Conservation (phyloP, 768 basidiomycete species). For the Macrolepiota albuminosa region DNA sequence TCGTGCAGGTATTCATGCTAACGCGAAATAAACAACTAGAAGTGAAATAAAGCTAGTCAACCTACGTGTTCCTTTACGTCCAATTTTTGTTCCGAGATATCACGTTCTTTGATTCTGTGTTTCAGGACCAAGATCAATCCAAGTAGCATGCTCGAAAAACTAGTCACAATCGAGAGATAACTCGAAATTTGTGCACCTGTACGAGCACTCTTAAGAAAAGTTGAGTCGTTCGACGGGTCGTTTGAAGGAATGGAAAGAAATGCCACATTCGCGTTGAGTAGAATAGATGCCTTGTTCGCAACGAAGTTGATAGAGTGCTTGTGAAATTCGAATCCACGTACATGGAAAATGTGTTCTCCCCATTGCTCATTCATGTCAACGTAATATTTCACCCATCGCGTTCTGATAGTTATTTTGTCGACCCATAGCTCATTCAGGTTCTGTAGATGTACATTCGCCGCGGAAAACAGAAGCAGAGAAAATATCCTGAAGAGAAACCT, state of each 20-base stretch:
- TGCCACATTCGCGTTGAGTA: conserved; percentile 44
- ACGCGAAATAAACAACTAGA: neutral
- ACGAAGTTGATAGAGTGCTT: conserved; percentile 24
- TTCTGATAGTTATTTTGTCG: conserved; percentile 20
- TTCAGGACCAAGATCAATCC: conserved; percentile 40
- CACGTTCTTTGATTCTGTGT: conserved; percentile 24
- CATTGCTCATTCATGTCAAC: conserved; percentile 33
- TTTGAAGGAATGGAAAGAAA: conserved; percentile 40
- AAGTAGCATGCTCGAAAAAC: conserved; percentile 37
- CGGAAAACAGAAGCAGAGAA: conserved; percentile 39
- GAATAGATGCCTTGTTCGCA: conserved; percentile 36
- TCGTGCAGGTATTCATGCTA: neutral
- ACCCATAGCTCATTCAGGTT: conserved; percentile 42
- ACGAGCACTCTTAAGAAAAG: conserved; percentile 9
- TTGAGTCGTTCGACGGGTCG: conserved; percentile 27
- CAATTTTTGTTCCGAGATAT: conserved; percentile 5
- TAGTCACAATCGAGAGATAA: conserved; percentile 39
- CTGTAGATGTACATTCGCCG: conserved; percentile 37
- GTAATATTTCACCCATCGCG: conserved; percentile 23
- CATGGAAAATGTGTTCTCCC: conserved; percentile 38
- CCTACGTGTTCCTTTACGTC: neutral
- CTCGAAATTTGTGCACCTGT: conserved; percentile 32
- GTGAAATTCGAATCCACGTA: conserved; percentile 18
- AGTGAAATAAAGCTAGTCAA: neutral
- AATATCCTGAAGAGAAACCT: conserved; percentile 28